Conservation (phyloP, 192 early-diverging fungal genomes). For the Dissophora ornata region DNA sequence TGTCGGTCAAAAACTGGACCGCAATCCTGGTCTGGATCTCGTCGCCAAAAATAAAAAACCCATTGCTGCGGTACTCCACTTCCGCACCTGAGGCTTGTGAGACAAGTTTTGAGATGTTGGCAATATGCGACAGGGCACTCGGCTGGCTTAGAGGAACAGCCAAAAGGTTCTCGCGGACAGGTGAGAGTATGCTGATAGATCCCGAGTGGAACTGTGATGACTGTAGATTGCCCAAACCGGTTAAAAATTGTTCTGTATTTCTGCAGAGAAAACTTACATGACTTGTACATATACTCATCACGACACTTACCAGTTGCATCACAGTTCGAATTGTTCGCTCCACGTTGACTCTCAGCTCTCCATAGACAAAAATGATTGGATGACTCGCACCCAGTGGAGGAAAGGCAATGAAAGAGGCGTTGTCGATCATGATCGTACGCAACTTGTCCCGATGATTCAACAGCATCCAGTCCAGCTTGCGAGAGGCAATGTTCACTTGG, state of each 20-base stretch:
- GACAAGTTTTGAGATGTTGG: conserved; percentile 51
- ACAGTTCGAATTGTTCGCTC: conserved; percentile 75
- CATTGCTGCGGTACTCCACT: conserved; percentile 62
- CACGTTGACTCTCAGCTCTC: conserved; percentile 71
- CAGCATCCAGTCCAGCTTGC: conserved; percentile 83
- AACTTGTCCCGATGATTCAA: conserved; percentile 64
- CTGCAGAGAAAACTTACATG: too few relatives aligned
- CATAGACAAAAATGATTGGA: conserved; percentile 66
- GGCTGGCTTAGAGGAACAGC: conserved; percentile 1
- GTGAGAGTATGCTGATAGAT: conserved; percentile 38
- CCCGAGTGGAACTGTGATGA: conserved; percentile 51
- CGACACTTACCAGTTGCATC: conserved; percentile 70
- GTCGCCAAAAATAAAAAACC: conserved; percentile 75
- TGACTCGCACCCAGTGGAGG: conserved; percentile 67
- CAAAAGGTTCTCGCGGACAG: conserved; percentile 34
- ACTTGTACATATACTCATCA: too few relatives aligned
- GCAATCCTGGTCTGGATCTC: conserved; percentile 67
- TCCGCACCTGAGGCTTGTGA: conserved; percentile 65
- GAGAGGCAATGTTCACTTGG: conserved; percentile 62
- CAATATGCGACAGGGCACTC: conserved; percentile 32
- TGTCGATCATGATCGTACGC: conserved; percentile 76
- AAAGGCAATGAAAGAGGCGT: conserved; percentile 71
- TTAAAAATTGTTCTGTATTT: too few relatives aligned
- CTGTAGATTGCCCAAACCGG: too few relatives aligned
- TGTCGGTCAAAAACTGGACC: conserved; percentile 62